Base-by-base conservation (phyloP, 805 yeast species). In the Candida dajiaensis region DNA sequence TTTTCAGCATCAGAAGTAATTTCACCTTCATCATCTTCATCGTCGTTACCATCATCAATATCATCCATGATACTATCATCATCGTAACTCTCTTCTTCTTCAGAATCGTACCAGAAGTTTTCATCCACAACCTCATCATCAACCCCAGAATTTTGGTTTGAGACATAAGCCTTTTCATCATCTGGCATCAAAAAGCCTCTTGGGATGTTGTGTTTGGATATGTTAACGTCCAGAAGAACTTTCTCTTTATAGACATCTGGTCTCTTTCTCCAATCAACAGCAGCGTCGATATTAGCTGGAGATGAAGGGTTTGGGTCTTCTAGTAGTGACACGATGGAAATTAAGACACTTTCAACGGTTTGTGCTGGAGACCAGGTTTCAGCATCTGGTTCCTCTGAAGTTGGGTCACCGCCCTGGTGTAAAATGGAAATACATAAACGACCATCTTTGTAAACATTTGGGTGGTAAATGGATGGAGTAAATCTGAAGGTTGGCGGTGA, bases 241-340 rank as follows among this genome's bases (percentile, higher is more conserved):
- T 80, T 79, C 58, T 76, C 80, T 63, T 79, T 78, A 69, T 89
- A 92, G 40, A 78, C 81, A 22, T 82, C 88, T 25, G 83, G 83
- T 65, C 85, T 79, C 59, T 86, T 88, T 59, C 96, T 76, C 78
- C 88, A 89, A 57, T 85, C 87, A 39, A 89, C 89, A 18, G 96
- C 86, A 16, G 98, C 98, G 65, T 92, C 98, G 43, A 92, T 90
- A 65, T 92, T 92, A 6, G 98, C 98, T 7, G 98, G 97, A 1
- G 96, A 87, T 50, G 81, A 78, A 49, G 87, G 83, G 68, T 92
- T 92, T 45, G 98, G 98, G 65, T 92, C 97, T 60, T 89, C 96
- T 57, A 92, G 75, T 44, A 92, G 74, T 9, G 97, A 89, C 18
- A 92, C 85, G 53, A 92, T 90, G 29, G 96, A 86, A 46, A 92